Evolutionary conservation across 164 flowering plant genomes (phyloP), one percentile per base, ranked within the genome.

Genomic region (Buxus sempervirens): DNA sequence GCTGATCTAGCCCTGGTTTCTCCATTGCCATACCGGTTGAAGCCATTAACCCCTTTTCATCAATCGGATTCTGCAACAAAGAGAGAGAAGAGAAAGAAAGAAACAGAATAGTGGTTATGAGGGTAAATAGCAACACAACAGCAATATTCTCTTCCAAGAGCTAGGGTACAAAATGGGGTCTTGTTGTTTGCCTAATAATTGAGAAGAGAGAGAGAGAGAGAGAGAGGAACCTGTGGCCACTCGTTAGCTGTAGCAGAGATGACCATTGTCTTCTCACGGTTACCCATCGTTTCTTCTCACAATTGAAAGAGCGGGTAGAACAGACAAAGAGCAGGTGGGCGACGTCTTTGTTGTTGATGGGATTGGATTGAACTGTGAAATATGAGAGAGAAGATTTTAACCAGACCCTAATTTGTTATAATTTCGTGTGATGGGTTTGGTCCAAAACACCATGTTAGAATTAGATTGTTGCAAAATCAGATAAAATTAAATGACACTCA

Each of bases 261-360:
- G 82, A 71, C 45, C 23, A 68, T 64, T 77, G 74, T 81, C 73
- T 79, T 81, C 82, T 81, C 84, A 74, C 70, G 73, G 72, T 74
- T 79, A 42, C 80, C 75, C 74, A 76, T 25, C 78, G 78, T 77
- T 66, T 64, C 54, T 65, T 66, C 12, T 60, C 22, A 0, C 70
- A 58, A 60, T 54, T 55, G 77, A 77, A 76, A 68, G 55, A 38
- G 53, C 73, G 57, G 73, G 68, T 71, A 53, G 70, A 49, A 45
- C 51, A n/a, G n/a, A n/a, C n/a, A n/a, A n/a, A n/a, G n/a, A n/a
- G n/a, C n/a, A n/a, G n/a, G n/a, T n/a, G n/a, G n/a, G 51, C 12
- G 51, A 45, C 2, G n/a, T 45, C 51, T 45, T 45, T 45, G 51
- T 10, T 45, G 51, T 45, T 45, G 51, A 45, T 45, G 51, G 51